Percentiles rank a stretch among this genome's conserved stretches.
Conservation (phyloP, 441 rosid genomes). For the Gossypium lobatum region DNA sequence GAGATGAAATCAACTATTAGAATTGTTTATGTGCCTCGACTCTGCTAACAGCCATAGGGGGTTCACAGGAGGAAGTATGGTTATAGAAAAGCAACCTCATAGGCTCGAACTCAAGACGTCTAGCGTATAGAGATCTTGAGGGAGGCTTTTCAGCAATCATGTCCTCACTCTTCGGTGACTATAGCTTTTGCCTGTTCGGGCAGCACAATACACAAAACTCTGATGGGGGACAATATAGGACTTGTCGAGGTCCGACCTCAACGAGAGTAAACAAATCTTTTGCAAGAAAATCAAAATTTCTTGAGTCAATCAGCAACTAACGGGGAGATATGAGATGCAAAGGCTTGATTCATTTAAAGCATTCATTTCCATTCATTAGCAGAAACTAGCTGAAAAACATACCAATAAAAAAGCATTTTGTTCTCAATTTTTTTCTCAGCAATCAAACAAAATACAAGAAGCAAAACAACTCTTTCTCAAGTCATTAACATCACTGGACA, state of each 20-base stretch:
- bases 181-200: too few species aligned
- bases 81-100: too few species aligned
- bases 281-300: background rate
- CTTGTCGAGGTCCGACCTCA: too few species aligned
- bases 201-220: too few species aligned
- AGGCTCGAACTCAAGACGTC: too few species aligned
- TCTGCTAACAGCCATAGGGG: too few species aligned
- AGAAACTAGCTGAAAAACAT: conserved; percentile 1
- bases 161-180: too few species aligned
- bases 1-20: background rate
- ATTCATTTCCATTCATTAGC: background rate
- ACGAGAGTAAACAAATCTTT: background rate
- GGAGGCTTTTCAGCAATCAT: too few species aligned
- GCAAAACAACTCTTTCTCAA: conserved; percentile 4
- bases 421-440: too few species aligned
- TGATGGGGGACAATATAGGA: too few species aligned
- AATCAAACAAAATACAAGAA: background rate
- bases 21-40: background rate
- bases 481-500: background rate
- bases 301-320: background rate
- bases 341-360: conserved; percentile 5
- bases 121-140: too few species aligned
- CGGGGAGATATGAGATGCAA: background rate
- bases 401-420: background rate
- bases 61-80: too few species aligned